Evolutionary conservation across 176 grass and related monocot genomes (phyloP), one percentile per base, ranked within the genome.

Genomic region (Triticum urartu): DNA sequence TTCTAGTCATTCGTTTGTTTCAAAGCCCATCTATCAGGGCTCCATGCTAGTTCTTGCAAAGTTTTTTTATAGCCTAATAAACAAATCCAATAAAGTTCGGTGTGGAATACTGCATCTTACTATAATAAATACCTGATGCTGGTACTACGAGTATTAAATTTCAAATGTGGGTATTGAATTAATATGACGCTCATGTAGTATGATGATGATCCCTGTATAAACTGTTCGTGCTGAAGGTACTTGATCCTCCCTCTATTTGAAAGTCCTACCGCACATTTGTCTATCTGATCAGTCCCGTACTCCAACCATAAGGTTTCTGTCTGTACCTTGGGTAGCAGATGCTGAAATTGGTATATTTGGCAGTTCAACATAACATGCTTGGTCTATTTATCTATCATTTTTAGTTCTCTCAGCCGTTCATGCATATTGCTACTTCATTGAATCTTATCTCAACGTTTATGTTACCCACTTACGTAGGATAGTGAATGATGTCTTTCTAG

Each of bases 241-340:
- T 36, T 70, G 7, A 72, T 72, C 79, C 88, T 78, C 13, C 43
- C 24, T 42, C 30, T 26, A 30, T 7, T 28, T 62, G 18, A 81
- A 77, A 42, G 17, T 38, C 60, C 60, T 62, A 61, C 81, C 76
- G 80, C 81, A 81, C 17, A 87, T 81, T 68, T 81, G 7, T 42
- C 20, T 84, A 33, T 67, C 64, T 84, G 38, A 71, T 76, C 50
- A 69, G 12, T 69, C 9, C 17, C n/a, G 47, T 75, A 32, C 24
- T 52, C 72, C 45, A 76, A 20, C 8, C 40, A 50, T 61, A 60
- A 38, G 48, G 17, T 84, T 69, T 5, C 38, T 80, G 32, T 13
- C 22, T 81, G 77, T 68, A 84, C 68, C 34, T 68, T 48, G 15
- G 36, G 26, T 85, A 86, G 77, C 30, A 80, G 24, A 75, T 6